Evolutionary conservation across 2,329 filamentous ascomycete genomes (phyloP), one percentile per base, ranked within the genome.

Genomic region (Neonectria ditissima): DNA sequence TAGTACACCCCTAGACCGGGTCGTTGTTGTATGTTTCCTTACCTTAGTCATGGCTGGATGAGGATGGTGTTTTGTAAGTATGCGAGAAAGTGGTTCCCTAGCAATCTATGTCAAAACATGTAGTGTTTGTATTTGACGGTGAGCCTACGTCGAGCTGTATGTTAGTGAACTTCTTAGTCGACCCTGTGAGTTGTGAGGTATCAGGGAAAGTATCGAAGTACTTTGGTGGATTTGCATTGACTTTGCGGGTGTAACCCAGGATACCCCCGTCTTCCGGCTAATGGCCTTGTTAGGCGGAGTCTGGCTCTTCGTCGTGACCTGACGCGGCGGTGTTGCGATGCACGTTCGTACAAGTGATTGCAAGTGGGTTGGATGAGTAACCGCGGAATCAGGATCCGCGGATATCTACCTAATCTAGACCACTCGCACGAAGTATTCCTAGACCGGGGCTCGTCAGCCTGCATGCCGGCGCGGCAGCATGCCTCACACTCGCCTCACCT

Each of bases 31-130:
- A 54, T 62, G 41, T 59, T 58, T 32, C 55, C 44, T 63, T 63
- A 44, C 48, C 50, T 59, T 28, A 39, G 50, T 63, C 26, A 63
- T 44, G 60, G 50, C 34, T 56, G 55, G 43, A 58, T 32, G 48
- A 47, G 45, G 34, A 43, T 41, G 55, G 50, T 63, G 55, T 32
- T 58, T 63, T 63, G 55, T 63, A 63, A 50, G 60, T 63, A 59
- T 48, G 47, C 24, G 48, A 63, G 60, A 63, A 62, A 26, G 5
- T 58, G 55, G 43, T 50, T 63, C 34, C 24, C 18, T 55, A 58
- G 55, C 55, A 58, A 45, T 57, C 13, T 54, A 41, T 34, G 60
- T 54, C 43, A 39, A 55, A 51, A 47, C 39, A 53, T 52, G 8
- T 59, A 50, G 41, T 10, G 32, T 47, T 48, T 55, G 51, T 10